Evolutionary conservation across 1,139 yeast genomes (phyloP).

Genomic region (Kurtzmaniella quercitrusa): DNA sequence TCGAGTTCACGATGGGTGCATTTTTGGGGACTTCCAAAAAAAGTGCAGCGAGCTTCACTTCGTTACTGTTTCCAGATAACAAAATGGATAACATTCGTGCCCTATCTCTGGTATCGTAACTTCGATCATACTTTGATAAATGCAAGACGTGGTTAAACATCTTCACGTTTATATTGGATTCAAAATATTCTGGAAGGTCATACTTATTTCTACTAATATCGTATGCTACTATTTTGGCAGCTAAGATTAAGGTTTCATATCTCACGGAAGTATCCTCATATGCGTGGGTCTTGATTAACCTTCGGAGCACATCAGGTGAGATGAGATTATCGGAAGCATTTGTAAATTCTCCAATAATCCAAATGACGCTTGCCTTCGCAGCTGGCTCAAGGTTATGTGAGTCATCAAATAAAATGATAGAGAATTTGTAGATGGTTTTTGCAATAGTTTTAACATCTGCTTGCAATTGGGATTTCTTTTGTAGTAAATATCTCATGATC

Average conservation of each 20-base stretch:
- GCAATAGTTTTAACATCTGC: slow-evolving; percentile 24
- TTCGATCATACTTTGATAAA: slow-evolving; percentile 68
- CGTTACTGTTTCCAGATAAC: slow-evolving; percentile 30
- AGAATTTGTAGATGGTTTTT: slow-evolving; percentile 35
- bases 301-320: slow-evolving; percentile 76
- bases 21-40: slow-evolving; percentile 84
- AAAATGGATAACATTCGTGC: slow-evolving; percentile 67
- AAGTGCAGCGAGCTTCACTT: slow-evolving; percentile 61
- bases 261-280: slow-evolving; percentile 58
- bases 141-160: slow-evolving; percentile 61
- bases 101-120: slow-evolving; percentile 79
- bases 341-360: slow-evolving; percentile 86
- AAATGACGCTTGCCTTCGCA: slow-evolving; percentile 81
- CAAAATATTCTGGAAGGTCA: slow-evolving; percentile 14
- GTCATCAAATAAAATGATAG: slow-evolving; percentile 20
- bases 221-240: slow-evolving; percentile 67
- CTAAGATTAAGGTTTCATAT: slow-evolving; percentile 65
- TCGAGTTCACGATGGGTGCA: slow-evolving; percentile 32
- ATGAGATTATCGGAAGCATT: slow-evolving; percentile 36
- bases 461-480: slow-evolving; percentile 31
- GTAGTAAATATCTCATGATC: slow-evolving; percentile 69
- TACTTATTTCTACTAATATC: slow-evolving; percentile 38
- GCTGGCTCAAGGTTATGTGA: slow-evolving; percentile 29
- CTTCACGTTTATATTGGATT: slow-evolving; percentile 37
- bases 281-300: slow-evolving; percentile 51